Evolutionary conservation across 169 alveolate genomes (phyloP).

Genomic region (Besnoitia besnoiti): DNA sequence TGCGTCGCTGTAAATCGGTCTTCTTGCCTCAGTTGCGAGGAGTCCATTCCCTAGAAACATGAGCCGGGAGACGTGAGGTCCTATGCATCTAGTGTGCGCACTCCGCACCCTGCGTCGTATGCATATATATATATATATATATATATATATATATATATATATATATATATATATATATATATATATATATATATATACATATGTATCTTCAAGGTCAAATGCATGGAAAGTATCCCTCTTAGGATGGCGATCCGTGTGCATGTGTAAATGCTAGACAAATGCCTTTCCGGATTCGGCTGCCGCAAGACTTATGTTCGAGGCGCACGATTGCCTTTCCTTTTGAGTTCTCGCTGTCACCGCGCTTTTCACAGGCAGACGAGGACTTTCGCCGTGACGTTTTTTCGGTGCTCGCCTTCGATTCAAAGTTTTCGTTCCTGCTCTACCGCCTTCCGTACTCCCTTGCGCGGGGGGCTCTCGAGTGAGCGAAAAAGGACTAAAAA

Average conservation of each 20-base stretch:
- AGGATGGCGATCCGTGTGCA: too few species aligned
- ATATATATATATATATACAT: too few species aligned
- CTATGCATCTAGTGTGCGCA: background rate
- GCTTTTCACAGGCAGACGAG: background rate
- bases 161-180: too few species aligned
- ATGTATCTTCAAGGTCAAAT: too few species aligned
- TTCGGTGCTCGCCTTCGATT: background rate
- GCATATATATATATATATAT: background rate
- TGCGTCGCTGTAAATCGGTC: too few species aligned
- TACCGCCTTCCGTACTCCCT: constrained; percentile 1
- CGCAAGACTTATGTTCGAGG: too few species aligned
- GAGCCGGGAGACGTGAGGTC: too few species aligned
- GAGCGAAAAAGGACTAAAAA: background rate
- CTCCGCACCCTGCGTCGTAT: background rate
- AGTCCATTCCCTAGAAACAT: too few species aligned
- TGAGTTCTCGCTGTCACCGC: background rate
- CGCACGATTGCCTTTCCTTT: background rate
- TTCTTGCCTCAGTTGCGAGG: too few species aligned
- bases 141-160: background rate
- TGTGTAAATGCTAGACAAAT: too few species aligned
- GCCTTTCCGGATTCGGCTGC: background rate
- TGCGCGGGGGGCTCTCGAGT: background rate
- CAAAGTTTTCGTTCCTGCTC: background rate
- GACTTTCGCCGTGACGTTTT: background rate
- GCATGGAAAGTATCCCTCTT: too few species aligned